Evolutionary conservation across 2,329 filamentous ascomycete species (phyloP).

Genomic region (Colletotrichum sp.): DNA sequence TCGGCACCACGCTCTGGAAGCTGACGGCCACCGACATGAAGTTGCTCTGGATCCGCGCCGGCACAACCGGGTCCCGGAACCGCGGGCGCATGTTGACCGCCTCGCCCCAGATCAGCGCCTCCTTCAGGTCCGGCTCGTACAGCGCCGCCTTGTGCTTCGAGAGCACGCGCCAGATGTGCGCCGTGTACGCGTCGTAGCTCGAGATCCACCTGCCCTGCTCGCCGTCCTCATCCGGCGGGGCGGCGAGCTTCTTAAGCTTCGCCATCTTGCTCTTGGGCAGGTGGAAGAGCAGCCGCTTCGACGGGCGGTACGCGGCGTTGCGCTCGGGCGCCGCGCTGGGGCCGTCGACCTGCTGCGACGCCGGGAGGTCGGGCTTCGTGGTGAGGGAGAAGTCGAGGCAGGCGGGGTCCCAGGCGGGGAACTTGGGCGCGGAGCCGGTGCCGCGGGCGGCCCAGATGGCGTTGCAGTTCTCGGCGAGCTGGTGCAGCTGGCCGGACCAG

Average conservation of each 20-base stretch:
- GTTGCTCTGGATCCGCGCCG: conserved; percentile 39
- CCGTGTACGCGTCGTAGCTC: conserved; percentile 48
- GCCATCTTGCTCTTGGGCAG: conserved; percentile 47
- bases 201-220: conserved; percentile 41
- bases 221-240: conserved; percentile 32
- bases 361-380: conserved; percentile 28
- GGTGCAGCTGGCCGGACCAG: conserved; percentile 40
- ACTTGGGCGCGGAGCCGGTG: background rate
- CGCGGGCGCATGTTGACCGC: conserved; percentile 44
- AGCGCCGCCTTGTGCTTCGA: conserved; percentile 37
- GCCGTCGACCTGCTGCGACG: conserved; percentile 33
- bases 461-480: conserved; percentile 48
- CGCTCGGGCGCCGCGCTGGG: conserved; percentile 28
- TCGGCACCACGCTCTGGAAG: conserved; percentile 27
- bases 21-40: conserved; percentile 33
- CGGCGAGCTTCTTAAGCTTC: conserved; percentile 40
- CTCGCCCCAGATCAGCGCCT: conserved; percentile 36
- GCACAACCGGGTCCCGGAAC: conserved; percentile 35
- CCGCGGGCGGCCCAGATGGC: conserved; percentile 25
- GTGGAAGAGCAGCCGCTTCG: conserved; percentile 42
- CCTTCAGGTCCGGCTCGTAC: conserved; percentile 34
- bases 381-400: conserved; percentile 41
- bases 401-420: conserved; percentile 28
- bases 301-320: conserved; percentile 31
- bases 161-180: conserved; percentile 44